Base-by-base conservation (phyloP, 164 flowering plant genomes). In the Magnolia changhungtana region DNA sequence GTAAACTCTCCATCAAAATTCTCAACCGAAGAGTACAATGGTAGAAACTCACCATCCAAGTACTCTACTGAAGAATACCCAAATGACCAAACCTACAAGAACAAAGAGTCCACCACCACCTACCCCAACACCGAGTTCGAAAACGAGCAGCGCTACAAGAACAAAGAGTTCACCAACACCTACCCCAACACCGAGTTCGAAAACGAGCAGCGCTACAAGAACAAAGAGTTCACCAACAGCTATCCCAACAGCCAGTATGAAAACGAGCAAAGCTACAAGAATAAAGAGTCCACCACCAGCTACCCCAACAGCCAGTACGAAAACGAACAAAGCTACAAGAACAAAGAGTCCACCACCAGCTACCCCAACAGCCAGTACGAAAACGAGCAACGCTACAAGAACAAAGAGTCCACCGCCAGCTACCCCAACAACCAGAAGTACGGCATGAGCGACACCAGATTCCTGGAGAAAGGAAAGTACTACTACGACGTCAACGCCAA, bases 401-500 rank as follows among this genome's bases (percentile, higher is more conserved):
- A 51, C 24, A 75, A 74, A 69, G 77, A 50, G 20, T 76, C 69
- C 67, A 81, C 76, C 74, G 52, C 49, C 6, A 69, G 11, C 55
- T 58, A 69, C 78, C 19, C 16, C 58, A 70, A 61, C 72, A 59
- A 20, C 13, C 65, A 51, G 45, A 59, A 19, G 14, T 80, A 87
- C 23, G 89, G 90, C 49, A 87, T 85, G 88, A 87, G 90, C 63
- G 90, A 87, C 78, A 87, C 89, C 2, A 81, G 90, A 63, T 81
- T 45, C 65, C 8, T 90, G 76, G 91, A 85, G 69, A 83, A 86
- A 18, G 95, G 95, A 20, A 86, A 75, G 82, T 91, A 86, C 70
- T 88, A 20, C 68, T 86, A 83, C 74, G 85, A 86, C 66, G 21
- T 85, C 16, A 71, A 82, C 8, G 50, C 50, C 51, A 16, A 68